Conservation (phyloP, 345 rosid species). For the Noccaea bulbosa region DNA sequence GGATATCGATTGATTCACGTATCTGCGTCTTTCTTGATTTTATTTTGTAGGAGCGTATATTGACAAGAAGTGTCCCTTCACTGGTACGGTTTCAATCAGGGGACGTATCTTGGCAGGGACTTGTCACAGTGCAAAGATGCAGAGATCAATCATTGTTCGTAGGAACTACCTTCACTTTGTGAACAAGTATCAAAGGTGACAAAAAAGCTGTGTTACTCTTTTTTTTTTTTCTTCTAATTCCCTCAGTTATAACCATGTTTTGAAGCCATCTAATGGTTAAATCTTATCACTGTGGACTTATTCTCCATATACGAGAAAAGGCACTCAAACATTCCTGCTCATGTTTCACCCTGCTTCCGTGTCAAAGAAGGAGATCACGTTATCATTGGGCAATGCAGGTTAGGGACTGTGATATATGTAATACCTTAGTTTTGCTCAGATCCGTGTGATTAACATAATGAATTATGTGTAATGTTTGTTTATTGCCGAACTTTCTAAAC, state of each 20-base stretch:
- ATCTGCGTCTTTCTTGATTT: neutral
- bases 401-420: too few species aligned
- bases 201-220: neutral
- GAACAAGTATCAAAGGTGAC: constrained; percentile 81
- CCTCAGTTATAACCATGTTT: constrained; percentile 37
- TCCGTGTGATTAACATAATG: too few species aligned
- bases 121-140: constrained; percentile 91
- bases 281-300: constrained; percentile 60
- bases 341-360: constrained; percentile 67
- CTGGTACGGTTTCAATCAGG: constrained; percentile 77
- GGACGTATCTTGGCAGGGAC: constrained; percentile 85
- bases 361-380: constrained; percentile 71
- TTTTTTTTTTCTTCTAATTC: neutral
- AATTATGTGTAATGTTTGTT: too few species aligned
- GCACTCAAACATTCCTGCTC: constrained; percentile 70
- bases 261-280: constrained; percentile 62
- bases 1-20: neutral
- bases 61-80: constrained; percentile 84
- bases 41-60: constrained; percentile 61
- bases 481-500: neutral
- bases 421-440: too few species aligned
- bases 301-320: constrained; percentile 80
- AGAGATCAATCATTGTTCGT: constrained; percentile 78
- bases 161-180: constrained; percentile 82
- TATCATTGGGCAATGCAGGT: constrained; percentile 83